Base-by-base conservation (phyloP, 805 yeast species). In the Candida boleticola region DNA sequence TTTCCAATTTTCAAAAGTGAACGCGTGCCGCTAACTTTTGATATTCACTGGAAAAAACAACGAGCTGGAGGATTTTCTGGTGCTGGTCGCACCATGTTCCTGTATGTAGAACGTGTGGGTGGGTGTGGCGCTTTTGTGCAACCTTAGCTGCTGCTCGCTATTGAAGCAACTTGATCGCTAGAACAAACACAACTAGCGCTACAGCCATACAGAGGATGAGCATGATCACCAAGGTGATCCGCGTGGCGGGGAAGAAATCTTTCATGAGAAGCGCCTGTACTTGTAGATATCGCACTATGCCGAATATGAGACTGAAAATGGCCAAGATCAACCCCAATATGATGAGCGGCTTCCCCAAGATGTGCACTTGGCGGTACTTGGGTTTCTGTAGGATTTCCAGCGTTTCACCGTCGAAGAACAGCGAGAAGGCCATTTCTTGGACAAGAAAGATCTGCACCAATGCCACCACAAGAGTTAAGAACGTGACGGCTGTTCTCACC, bases 401-500 rank as follows among this genome's bases (percentile, higher is more conserved):
- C 17, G 20, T 23, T 36, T 20, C 14, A 13, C 33, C 38, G 17
- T 20, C n/a, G 5, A 17, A 13, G 16, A 13, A 40, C 31, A n/a
- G 17, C 6, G 16, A 14, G 22, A 4, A 16, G 3, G 29, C 44
- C 29, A 46, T 49, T 6, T 26, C 32, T 23, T 55, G 54, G 9
- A 63, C 25, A 16, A 55, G 42, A 39, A 49, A 47, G 36, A 61
- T 51, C 44, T 61, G 67, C 10, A 54, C 38, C 25, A 57, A 50
- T 2, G 52, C 58, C 14, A 63, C 44, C 0, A 55, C 54, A 25
- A 63, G 45, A 5, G 60, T 49, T 4, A 61, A 30, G 37, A 63
- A 60, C 5, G 52, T 41, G 11, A 49, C 6, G 1, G 57, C 53
- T 0, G 64, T 55, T 37, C 68, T 37, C 16, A 57, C 40, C 67